Percentiles rank a stretch among this genome's conserved stretches.
These are phyloP conservation scores for Davidsoniella eucalypti DNA, from an alignment of 2,329 filamentous ascomycete species.

Conservation along the genomic window DNA sequence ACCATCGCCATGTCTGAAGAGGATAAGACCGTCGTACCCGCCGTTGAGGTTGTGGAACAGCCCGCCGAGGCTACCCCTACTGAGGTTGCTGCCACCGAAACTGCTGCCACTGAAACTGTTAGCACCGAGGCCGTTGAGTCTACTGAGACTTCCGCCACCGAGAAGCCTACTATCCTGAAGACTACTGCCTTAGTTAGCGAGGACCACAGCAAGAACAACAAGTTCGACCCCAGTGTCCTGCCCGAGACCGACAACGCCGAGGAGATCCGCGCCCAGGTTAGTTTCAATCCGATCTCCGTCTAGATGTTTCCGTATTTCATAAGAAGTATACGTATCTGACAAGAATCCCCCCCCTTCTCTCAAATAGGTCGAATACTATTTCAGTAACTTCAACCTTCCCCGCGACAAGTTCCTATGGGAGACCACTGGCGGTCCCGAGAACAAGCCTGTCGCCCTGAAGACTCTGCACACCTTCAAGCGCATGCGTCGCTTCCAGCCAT, in stretches of 20 bases:
- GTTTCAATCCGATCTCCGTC: slow-evolving; percentile 9
- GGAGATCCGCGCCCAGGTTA: slow-evolving; percentile 70
- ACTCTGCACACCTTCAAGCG: slow-evolving; percentile 78
- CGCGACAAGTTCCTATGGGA: slow-evolving; percentile 77
- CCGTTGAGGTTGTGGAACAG: slow-evolving; percentile 16
- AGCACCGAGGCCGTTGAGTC: slow-evolving; percentile 10
- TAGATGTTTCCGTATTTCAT: slow-evolving; percentile 1
- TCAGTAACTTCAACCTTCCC: slow-evolving; percentile 78
- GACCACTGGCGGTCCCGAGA: slow-evolving; percentile 59
- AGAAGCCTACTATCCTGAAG: slow-evolving; percentile 25
- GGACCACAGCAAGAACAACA: slow-evolving; percentile 39
- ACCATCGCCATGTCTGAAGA: slow-evolving; percentile 10
- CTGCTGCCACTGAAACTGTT: slow-evolving; percentile 12
- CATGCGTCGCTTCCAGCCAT: slow-evolving; percentile 88
- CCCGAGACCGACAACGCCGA: slow-evolving; percentile 60
- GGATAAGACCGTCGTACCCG: slow-evolving; percentile 10
- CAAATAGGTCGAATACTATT: slow-evolving; percentile 80
- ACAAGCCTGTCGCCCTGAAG: slow-evolving; percentile 65
- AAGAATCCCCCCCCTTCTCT: background rate
- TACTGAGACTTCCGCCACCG: slow-evolving; percentile 11
- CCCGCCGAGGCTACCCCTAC: slow-evolving; percentile 16
- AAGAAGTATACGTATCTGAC: background rate
- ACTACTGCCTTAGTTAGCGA: slow-evolving; percentile 26
- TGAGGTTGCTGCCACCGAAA: slow-evolving; percentile 16
- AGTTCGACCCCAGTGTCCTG: slow-evolving; percentile 52